Evolutionary conservation across 192 early-diverging fungal genomes (phyloP), one percentile per base, ranked within the genome.

Genomic region (Kickxella alabastrina): DNA sequence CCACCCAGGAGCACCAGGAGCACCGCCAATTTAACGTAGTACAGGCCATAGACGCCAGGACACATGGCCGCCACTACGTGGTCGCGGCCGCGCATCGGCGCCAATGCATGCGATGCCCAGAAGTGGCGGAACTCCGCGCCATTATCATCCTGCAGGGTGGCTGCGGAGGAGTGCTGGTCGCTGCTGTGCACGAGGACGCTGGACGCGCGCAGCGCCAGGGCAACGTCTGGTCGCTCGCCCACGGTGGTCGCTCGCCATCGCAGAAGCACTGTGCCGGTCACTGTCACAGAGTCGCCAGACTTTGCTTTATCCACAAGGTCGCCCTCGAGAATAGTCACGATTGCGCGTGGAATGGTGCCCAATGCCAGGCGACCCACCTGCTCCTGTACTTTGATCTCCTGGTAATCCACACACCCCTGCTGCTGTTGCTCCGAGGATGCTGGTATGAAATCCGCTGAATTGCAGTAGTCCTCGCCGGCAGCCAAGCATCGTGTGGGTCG

Each of bases 351-450:
- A 36, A 83, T 83, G 0, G 86, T 83, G 8, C 87, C 87, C 41
- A 89, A 57, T 0, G 70, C 70, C 53, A 87, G 57, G 39, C 79
- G 78, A 15, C 71, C 85, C 2, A 83, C 78, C 43, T 83, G 83
- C 59, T 88, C 86, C 57, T 87, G 86, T 21, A 90, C 68, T 45
- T 86, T 87, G 46, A 90, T 81, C 49, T 90, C 88, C 58, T 90
- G 88, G 52, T 87, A 90, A 48, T 90, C 88, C 2, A 75, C 68
- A 43, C 88, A 87, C 5, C 54, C 64, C 19, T 67, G 53, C 17
- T 62, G 67, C 21, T 71, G 27, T 21, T 73, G 67, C 34, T 46
- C 41, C 6, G 40, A 49, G 29, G 75, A 77, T 9, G 44, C 56
- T 1, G 64, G 44, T 4, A 74, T 57, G 49, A 88, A 88, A 45